Conservation (phyloP, 768 basidiomycete genomes). For the Leucogyrophana mollusca region DNA sequence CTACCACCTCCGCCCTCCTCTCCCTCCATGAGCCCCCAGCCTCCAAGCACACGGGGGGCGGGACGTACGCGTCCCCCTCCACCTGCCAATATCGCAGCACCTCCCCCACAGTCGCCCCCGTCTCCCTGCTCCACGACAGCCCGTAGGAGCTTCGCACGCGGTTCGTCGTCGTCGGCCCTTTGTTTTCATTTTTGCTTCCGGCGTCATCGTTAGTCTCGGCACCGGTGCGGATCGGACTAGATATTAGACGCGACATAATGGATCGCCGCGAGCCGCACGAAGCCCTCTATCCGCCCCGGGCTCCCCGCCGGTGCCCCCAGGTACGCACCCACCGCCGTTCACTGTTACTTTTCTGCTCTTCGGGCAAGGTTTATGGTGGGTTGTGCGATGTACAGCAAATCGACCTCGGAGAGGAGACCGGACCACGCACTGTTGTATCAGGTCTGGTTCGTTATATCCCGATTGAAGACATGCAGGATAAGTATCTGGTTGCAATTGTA, state of each 20-base stretch:
- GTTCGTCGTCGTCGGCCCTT: too few relatives aligned
- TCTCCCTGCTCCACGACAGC: constrained; percentile 52
- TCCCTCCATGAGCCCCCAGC: constrained; percentile 16
- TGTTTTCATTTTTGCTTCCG: constrained; percentile 33
- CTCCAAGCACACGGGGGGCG: constrained; percentile 54
- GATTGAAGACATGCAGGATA: constrained; percentile 89
- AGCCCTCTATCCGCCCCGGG: constrained; percentile 42
- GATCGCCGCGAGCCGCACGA: constrained; percentile 64
- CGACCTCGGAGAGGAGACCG: constrained; percentile 91
- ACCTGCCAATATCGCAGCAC: constrained; percentile 59
- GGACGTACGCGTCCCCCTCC: constrained; percentile 30
- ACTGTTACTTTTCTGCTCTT: too few relatives aligned
- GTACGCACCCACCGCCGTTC: constrained; percentile 62
- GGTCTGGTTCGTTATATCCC: constrained; percentile 96
- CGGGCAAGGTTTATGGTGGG: too few relatives aligned
- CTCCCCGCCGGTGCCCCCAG: constrained; percentile 49
- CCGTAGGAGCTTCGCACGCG: constrained; percentile 43
- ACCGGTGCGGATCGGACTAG: constrained; percentile 56
- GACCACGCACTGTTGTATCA: constrained; percentile 94
- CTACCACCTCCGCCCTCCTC: not conserved
- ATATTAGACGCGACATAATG: constrained; percentile 78
- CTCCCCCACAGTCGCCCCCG: constrained; percentile 44
- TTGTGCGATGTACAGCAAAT: constrained; percentile 89
- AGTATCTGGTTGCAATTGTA: constrained; percentile 82
- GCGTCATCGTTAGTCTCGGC: constrained; percentile 13